phyloP scores from a whole-genome alignment of 2,329 filamentous ascomycete species.

The Alternaria infectoria region DNA sequence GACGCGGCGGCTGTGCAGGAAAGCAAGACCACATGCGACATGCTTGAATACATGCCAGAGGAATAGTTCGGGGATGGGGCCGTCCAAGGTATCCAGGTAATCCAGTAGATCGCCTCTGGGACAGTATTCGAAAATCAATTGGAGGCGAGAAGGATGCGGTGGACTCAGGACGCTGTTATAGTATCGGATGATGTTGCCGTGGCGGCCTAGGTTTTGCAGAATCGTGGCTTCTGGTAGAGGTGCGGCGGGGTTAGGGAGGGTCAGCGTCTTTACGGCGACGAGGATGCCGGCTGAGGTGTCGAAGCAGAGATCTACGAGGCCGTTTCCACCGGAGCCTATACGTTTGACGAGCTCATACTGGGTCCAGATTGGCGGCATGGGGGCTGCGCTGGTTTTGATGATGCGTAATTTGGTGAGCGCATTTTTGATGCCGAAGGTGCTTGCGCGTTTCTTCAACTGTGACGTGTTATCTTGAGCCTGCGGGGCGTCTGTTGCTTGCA shows the following conservation, averaged over 20 bases:
- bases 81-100: neutral
- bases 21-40: conserved; percentile 11
- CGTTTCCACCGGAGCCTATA: neutral
- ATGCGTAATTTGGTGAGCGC: neutral
- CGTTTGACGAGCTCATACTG: neutral
- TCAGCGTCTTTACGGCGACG: neutral
- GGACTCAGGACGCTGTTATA: neutral
- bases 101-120: neutral
- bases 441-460: neutral
- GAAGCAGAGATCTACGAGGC: neutral
- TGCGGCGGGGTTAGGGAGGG: neutral
- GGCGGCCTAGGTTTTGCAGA: neutral
- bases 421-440: neutral
- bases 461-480: neutral
- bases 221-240: neutral
- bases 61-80: neutral
- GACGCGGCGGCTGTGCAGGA: conserved; percentile 8
- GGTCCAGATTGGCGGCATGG: neutral
- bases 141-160: neutral
- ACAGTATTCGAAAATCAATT: conserved; percentile 1
- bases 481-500: neutral
- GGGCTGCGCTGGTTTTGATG: neutral
- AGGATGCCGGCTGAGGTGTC: neutral
- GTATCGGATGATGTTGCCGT: conserved; percentile 1
- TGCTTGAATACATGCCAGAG: conserved; percentile 1